Conservation (phyloP, 2,329 filamentous ascomycete genomes). For the Xylariaceae sp. region DNA sequence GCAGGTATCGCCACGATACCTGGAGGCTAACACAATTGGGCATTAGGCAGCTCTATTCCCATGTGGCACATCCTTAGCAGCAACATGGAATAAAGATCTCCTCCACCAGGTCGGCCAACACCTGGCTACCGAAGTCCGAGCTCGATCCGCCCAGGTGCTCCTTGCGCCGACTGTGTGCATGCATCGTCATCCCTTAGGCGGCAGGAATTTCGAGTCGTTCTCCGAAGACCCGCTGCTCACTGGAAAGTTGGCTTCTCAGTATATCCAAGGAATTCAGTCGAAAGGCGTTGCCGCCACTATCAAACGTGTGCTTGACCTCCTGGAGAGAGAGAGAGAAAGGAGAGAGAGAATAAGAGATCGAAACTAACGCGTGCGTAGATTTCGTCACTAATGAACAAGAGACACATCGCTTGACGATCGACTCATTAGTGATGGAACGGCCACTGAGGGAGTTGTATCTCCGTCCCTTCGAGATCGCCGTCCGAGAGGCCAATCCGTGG, state of each 20-base stretch:
- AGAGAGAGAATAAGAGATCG: neutral
- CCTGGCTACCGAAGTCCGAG: slow-evolving; percentile 65
- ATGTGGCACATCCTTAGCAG: slow-evolving; percentile 70
- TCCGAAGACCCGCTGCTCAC: slow-evolving; percentile 77
- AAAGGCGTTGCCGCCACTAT: slow-evolving; percentile 70
- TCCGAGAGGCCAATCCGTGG: slow-evolving; percentile 64
- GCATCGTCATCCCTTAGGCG: slow-evolving; percentile 76
- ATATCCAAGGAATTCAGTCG: slow-evolving; percentile 67
- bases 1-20: neutral
- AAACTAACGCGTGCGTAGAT: slow-evolving; percentile 12
- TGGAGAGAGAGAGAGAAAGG: neutral
- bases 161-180: slow-evolving; percentile 76
- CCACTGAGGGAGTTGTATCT: slow-evolving; percentile 65
- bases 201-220: slow-evolving; percentile 81
- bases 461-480: slow-evolving; percentile 68
- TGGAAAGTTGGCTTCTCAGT: slow-evolving; percentile 65
- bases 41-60: slow-evolving; percentile 67
- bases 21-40: slow-evolving; percentile 8
- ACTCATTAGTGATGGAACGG: slow-evolving; percentile 59
- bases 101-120: slow-evolving; percentile 64
- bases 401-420: slow-evolving; percentile 58
- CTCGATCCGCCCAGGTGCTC: slow-evolving; percentile 67
- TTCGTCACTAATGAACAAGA: slow-evolving; percentile 23
- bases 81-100: slow-evolving; percentile 70
- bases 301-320: slow-evolving; percentile 52